Base-by-base conservation (phyloP, 495 filamentous ascomycete species). In the Penicillium waksmanii region DNA sequence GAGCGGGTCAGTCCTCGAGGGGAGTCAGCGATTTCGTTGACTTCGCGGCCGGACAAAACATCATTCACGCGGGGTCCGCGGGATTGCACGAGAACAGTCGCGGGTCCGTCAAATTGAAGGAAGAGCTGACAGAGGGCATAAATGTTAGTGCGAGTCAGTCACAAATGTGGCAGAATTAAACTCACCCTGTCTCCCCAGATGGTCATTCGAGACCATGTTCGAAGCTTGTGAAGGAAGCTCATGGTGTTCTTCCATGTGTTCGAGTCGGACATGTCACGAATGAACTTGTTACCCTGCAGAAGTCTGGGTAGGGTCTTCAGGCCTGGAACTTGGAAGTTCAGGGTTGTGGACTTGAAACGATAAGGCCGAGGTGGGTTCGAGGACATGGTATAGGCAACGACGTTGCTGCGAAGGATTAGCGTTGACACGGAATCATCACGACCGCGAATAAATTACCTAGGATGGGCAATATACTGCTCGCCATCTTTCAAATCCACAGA, bases 121-220 rank as follows among this genome's bases (percentile, higher is more conserved):
- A 98, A 98, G 13, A 97, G 79, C 86, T 89, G 57, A 10, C 38
- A 6, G 10, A 53, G 36, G 35, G 9, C 0, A 34, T 0, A 48
- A 34, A 19, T 31, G 48, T 72, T 50, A 66, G 65, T 40, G 11
- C 42, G 35, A 19, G 19, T 4, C 5, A 1, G 10, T 15, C 27
- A 10, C 18, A 17, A 19, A 1, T 33, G 10, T 2, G 31, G 9
- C 17, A 18, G 25, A 25, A 52, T 5, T 23, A 5, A 50, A 46
- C 27, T 48, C 77, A 90, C 87, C 62, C 94, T 77, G 71, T 98
- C 95, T 31, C 95, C 95, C 91, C 91, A 96, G n/a, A 98, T 89
- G 3, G 88, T 88, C 66, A 88, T 80, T 55, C 93, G 82, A 33
- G 84, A 80, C 73, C 89, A 89, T 1, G 91, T 94, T 35, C 91